phyloP scores from a whole-genome alignment of 2,329 filamentous ascomycete genomes.

The Thielaviopsis populi region DNA sequence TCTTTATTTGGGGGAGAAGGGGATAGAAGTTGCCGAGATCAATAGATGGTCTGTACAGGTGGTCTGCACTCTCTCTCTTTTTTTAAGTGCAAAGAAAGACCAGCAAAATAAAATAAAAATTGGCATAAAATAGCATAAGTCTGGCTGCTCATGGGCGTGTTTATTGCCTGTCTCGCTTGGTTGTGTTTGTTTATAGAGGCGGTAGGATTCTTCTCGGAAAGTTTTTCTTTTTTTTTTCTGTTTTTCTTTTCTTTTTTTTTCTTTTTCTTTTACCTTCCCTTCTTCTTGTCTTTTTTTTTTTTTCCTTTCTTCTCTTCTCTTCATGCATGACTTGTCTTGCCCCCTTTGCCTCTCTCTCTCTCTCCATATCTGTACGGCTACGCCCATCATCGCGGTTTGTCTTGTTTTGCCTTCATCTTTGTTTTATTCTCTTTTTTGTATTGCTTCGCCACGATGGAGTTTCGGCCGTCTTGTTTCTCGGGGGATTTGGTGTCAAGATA shows the following conservation, averaged over 20 bases:
- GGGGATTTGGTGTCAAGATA: conserved; percentile 3
- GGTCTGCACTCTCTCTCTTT: neutral
- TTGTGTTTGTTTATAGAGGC: conserved; percentile 4
- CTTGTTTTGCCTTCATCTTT: neutral
- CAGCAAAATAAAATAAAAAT: neutral
- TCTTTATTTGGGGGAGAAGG: neutral
- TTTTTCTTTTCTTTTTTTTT: neutral
- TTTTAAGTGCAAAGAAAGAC: too few species aligned
- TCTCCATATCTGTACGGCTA: neutral
- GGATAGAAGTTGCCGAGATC: neutral
- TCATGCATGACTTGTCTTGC: neutral
- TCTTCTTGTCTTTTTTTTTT: neutral
- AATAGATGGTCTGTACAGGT: neutral
- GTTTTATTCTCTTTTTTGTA: neutral
- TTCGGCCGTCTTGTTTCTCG: neutral
- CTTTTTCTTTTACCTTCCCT: neutral
- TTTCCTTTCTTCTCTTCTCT: neutral
- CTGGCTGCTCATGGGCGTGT: neutral
- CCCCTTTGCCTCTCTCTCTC: neutral
- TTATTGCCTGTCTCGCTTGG: neutral
- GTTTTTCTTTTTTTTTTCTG: neutral
- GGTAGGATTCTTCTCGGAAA: neutral
- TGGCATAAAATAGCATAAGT: neutral
- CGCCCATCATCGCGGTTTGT: neutral
- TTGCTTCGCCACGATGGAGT: neutral